A percentile compares a stretch with the other conserved stretches of the same genome.
Conservation (phyloP, 1,284 basidiomycete species). For the Apiotrichum montevideense region DNA sequence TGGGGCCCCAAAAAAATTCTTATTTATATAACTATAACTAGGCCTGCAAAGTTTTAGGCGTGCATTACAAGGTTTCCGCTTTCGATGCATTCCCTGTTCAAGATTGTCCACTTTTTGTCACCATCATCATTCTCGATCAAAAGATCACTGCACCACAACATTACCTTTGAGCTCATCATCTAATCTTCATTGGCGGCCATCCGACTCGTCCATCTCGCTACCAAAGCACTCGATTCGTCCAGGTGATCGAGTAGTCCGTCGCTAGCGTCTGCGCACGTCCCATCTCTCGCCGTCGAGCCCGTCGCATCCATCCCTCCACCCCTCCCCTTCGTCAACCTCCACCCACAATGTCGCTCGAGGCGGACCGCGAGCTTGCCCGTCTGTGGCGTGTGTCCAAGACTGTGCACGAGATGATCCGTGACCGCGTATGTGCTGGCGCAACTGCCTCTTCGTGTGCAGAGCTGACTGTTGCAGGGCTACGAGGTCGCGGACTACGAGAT, state of each 20-base stretch:
- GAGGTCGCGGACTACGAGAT: conserved; percentile 47
- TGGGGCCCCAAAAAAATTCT: no score
- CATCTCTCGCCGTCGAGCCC: not conserved
- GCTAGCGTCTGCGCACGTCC: not conserved
- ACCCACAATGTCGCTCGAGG: conserved; percentile 29
- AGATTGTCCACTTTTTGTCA: conserved; percentile 2
- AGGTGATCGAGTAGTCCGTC: not conserved
- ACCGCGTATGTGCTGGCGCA: conserved; percentile 57
- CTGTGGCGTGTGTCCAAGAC: conserved; percentile 96
- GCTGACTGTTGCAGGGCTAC: conserved; percentile 36
- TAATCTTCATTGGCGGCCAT: not conserved
- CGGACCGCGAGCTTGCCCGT: conserved; percentile 48
- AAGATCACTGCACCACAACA: not conserved
- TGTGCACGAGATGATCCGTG: conserved; percentile 91
- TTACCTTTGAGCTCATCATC: not conserved
- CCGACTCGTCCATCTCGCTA: not conserved
- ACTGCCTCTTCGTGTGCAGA: conserved; percentile 52
- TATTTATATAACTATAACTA: no score
- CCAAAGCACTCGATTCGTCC: not conserved
- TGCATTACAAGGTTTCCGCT: no score
- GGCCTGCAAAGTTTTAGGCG: no score
- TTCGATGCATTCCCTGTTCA: no score
- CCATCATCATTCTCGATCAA: not conserved
- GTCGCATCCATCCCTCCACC: not conserved
- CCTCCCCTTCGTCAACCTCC: not conserved